Evolutionary conservation across 2,329 filamentous ascomycete species (phyloP).

Genomic region (Cladosporium austrohemisphaericum): DNA sequence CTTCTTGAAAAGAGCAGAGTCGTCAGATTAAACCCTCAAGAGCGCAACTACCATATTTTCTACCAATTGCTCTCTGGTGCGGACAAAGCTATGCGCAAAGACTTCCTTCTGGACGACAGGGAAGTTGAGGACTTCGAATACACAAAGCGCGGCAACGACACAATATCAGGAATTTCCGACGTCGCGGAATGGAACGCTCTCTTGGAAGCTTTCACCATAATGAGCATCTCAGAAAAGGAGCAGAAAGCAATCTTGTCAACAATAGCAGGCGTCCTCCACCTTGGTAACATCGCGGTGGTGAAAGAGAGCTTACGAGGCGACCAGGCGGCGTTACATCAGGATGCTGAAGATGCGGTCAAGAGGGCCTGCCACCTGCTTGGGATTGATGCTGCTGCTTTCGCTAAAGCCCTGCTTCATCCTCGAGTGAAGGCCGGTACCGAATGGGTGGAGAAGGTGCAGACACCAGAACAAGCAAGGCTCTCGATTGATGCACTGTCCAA

Average conservation of each 20-base stretch:
- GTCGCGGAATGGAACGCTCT: slow-evolving; percentile 83
- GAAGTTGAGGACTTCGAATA: slow-evolving; percentile 87
- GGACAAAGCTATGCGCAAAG: slow-evolving; percentile 65
- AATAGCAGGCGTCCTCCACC: slow-evolving; percentile 83
- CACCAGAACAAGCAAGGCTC: slow-evolving; percentile 89
- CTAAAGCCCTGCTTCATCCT: slow-evolving; percentile 86
- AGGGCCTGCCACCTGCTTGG: slow-evolving; percentile 82
- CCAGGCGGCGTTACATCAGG: slow-evolving; percentile 76
- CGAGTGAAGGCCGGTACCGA: slow-evolving; percentile 93
- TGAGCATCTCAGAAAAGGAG: slow-evolving; percentile 86
- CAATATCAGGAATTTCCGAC: slow-evolving; percentile 86
- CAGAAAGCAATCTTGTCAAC: slow-evolving; percentile 80
- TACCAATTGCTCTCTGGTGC: slow-evolving; percentile 92
- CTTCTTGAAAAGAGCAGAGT: slow-evolving; percentile 97
- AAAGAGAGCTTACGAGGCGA: slow-evolving; percentile 90
- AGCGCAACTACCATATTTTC: slow-evolving; percentile 96
- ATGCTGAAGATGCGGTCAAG: slow-evolving; percentile 69
- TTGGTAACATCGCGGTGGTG: slow-evolving; percentile 85
- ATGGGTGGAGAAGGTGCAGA: slow-evolving; percentile 98
- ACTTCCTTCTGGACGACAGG: slow-evolving; percentile 70
- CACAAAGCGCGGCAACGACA: slow-evolving; percentile 85
- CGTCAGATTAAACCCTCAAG: slow-evolving; percentile 78
- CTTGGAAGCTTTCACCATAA: slow-evolving; percentile 88
- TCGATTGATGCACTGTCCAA: slow-evolving; percentile 89
- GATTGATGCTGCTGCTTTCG: slow-evolving; percentile 80